These are phyloP conservation scores for Rhizopogon roseolus DNA, from an alignment of 768 basidiomycete species.

Conservation along the genomic window DNA sequence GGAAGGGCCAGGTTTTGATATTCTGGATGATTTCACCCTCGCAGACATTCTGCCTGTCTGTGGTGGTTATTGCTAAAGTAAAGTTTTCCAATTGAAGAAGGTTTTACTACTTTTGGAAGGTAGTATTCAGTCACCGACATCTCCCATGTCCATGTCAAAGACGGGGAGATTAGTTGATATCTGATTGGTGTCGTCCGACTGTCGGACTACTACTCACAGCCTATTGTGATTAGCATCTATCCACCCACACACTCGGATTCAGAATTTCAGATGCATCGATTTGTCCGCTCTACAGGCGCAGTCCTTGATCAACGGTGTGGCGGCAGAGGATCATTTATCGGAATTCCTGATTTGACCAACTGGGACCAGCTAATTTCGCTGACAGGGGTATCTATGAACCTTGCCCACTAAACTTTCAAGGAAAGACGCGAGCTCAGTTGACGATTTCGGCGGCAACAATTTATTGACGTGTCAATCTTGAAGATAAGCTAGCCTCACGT, in stretches of 20 bases:
- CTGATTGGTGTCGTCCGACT: too few species aligned
- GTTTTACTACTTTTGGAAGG: constrained; percentile 17
- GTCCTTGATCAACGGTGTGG: not conserved
- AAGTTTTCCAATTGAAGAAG: constrained; percentile 7
- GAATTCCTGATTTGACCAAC: not conserved
- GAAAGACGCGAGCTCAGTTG: not conserved
- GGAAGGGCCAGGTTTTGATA: constrained; percentile 7
- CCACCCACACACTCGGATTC: too few species aligned
- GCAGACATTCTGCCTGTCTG: not conserved
- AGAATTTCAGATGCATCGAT: too few species aligned
- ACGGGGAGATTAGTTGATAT: too few species aligned
- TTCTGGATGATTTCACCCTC: constrained; percentile 15
- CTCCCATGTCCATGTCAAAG: too few species aligned
- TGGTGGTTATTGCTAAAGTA: not conserved
- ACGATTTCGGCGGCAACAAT: not conserved
- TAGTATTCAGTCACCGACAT: constrained; percentile 7
- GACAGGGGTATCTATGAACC: not conserved
- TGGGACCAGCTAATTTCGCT: not conserved
- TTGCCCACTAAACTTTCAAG: not conserved
- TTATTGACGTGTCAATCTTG: too few species aligned
- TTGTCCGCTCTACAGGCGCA: not conserved
- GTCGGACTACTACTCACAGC: too few species aligned
- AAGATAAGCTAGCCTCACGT: too few species aligned
- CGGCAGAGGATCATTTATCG: not conserved
- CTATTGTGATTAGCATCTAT: too few species aligned